These are phyloP conservation scores for Sugiyamaella neomexicana DNA, from an alignment of 1,139 yeast genomes.

Conservation along the genomic window DNA sequence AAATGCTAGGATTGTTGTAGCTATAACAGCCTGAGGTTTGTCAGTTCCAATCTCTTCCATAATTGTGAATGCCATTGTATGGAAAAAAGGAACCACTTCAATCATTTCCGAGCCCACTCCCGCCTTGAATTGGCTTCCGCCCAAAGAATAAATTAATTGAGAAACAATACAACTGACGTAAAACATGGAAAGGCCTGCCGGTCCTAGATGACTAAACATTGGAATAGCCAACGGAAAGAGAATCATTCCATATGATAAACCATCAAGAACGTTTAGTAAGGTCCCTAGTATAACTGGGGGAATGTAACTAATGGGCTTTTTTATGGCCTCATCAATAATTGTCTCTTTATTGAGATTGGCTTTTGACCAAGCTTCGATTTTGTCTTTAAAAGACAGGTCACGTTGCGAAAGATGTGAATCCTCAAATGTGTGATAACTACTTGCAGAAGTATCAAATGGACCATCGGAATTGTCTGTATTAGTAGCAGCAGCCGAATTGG, in stretches of 20 bases:
- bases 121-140: slow-evolving; percentile 84
- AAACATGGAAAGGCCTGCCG: slow-evolving; percentile 91
- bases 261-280: slow-evolving; percentile 83
- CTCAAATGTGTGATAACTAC: slow-evolving; percentile 13
- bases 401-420: slow-evolving; percentile 2
- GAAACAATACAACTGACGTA: slow-evolving; percentile 86
- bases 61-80: slow-evolving; percentile 83
- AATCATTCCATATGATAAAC: slow-evolving; percentile 95
- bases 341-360: slow-evolving; percentile 11
- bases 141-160: slow-evolving; percentile 82
- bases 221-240: slow-evolving; percentile 88
- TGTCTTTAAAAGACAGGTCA: background rate
- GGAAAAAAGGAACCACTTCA: slow-evolving; percentile 96
- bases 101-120: slow-evolving; percentile 98
- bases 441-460: background rate
- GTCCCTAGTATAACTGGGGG: slow-evolving; percentile 87
- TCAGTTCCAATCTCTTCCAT: slow-evolving; percentile 56
- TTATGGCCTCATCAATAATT: slow-evolving; percentile 5
- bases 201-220: slow-evolving; percentile 72
- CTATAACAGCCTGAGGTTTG: slow-evolving; percentile 61
- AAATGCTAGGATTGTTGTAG: slow-evolving; percentile 85
- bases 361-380: slow-evolving; percentile 14
- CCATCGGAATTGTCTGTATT: background rate
- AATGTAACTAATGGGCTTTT: slow-evolving; percentile 50
- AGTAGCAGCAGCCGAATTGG: background rate